Evolutionary conservation across 2,329 filamentous ascomycete genomes (phyloP), one percentile per base, ranked within the genome.

Genomic region (Colletotrichum sp.): DNA sequence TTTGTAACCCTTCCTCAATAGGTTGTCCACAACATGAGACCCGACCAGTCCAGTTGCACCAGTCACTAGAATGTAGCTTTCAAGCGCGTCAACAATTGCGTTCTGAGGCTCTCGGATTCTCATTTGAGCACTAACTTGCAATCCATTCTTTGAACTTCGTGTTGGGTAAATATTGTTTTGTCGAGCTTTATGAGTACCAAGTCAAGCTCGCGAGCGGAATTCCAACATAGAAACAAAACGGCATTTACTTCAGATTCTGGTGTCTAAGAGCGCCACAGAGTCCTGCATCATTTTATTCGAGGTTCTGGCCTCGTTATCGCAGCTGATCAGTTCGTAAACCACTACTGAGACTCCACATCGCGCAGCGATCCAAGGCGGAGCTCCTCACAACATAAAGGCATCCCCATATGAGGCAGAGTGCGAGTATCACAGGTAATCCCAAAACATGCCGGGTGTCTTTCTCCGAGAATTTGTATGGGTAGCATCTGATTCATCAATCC

Each of bases 41-140:
- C 61, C 61, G 80, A 80, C 82, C 80, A 82, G 82, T 15, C 79
- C 80, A 2, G 76, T 80, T 16, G 79, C 79, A 13, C 81, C 80
- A 1, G 79, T 81, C 12, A 81, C 79, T 24, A 81, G 69, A 9
- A 81, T 75, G 15, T 30, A 38, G 16, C 61, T 65, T 8, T 13
- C 15, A 8, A 15, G 12, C n/a, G 16, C 7, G 24, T 58, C 21
- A 58, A 18, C 8, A 26, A 18, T 8, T 28, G n/a, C 12, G 5
- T 13, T 21, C 1, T 2, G 5, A 13, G 24, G 13, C 55, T 58
- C 5, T 26, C 16, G 55, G 7, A 9, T 18, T 4, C 15, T 16
- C 15, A 28, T 58, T 18, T 2, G 15, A 24, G 15, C 5, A 58
- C 55, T 18, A 9, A 58, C 55, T 16, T 16, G 16, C 9, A 28